Conservation (phyloP, 495 filamentous ascomycete genomes). For the Tuber indicum region DNA sequence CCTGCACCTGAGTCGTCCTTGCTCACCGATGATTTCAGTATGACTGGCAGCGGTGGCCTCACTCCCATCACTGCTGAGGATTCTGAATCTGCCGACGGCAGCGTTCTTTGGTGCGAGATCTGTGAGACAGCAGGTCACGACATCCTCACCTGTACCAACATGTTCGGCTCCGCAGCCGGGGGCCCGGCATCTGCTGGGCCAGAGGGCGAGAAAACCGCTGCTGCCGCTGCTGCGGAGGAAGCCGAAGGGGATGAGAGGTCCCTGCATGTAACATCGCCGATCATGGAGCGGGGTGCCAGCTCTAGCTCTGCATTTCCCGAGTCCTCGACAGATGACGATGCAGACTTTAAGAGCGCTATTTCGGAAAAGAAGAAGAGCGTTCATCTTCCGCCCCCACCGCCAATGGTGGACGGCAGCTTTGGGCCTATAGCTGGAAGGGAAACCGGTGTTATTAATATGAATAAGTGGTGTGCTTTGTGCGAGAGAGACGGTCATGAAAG, state of each 20-base stretch:
- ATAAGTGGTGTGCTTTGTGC: conserved; percentile 95
- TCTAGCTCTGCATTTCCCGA: neutral
- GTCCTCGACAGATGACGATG: conserved; percentile 3
- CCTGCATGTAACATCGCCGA: conserved; percentile 20
- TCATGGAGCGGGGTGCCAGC: conserved; percentile 4
- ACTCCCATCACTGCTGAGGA: conserved; percentile 31
- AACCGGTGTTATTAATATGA: conserved; percentile 66
- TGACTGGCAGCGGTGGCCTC: conserved; percentile 24
- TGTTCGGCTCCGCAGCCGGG: conserved; percentile 55
- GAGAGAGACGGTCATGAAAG: conserved; percentile 94
- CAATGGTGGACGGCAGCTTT: conserved; percentile 41
- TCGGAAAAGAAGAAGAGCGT: conserved; percentile 40
- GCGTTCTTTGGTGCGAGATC: conserved; percentile 80
- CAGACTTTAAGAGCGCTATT: conserved; percentile 20
- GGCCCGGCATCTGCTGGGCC: conserved; percentile 38
- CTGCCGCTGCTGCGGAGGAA: conserved; percentile 19
- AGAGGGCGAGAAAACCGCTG: conserved; percentile 29
- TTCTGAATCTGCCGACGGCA: conserved; percentile 24
- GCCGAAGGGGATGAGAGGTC: conserved; percentile 14
- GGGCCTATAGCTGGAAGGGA: conserved; percentile 75
- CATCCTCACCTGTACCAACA: conserved; percentile 84
- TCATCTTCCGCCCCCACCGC: conserved; percentile 37
- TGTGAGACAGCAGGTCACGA: conserved; percentile 92
- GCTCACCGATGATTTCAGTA: conserved; percentile 3
- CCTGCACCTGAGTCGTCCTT: neutral